Conservation (phyloP, 2,329 filamentous ascomycete genomes). For the Alternaria longipes region DNA sequence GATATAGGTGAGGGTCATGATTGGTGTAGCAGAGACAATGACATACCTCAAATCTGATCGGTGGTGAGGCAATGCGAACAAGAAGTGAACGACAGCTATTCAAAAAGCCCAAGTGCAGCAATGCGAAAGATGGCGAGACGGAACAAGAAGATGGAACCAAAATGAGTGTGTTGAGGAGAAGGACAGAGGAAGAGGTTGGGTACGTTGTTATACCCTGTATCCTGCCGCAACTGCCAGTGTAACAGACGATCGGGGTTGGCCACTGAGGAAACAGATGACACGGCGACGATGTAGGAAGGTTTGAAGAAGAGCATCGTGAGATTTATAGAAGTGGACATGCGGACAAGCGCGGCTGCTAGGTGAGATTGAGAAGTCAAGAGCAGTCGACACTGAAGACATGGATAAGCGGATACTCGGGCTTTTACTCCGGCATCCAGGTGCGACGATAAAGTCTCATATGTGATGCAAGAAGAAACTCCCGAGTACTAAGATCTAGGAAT, state of each 20-base stretch:
- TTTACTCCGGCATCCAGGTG: neutral
- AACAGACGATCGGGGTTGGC: neutral
- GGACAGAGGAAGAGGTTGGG: slow-evolving; percentile 14
- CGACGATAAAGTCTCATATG: neutral
- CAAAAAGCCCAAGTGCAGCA: slow-evolving; percentile 50
- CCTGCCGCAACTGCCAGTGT: slow-evolving; percentile 31
- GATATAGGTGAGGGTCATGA: neutral
- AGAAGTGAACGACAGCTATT: slow-evolving; percentile 50
- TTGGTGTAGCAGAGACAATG: neutral
- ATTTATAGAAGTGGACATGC: slow-evolving; percentile 17
- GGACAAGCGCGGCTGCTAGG: slow-evolving; percentile 11
- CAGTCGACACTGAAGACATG: neutral
- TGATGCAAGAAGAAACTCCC: neutral
- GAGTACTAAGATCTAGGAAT: neutral
- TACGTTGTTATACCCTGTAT: slow-evolving; percentile 37
- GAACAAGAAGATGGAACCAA: slow-evolving; percentile 50
- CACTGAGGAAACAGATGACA: slow-evolving; percentile 24
- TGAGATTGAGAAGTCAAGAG: slow-evolving; percentile 9
- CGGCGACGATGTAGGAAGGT: slow-evolving; percentile 16
- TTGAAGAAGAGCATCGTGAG: slow-evolving; percentile 16
- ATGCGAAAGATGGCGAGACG: slow-evolving; percentile 48
- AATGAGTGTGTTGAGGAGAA: slow-evolving; percentile 48
- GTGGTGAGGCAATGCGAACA: slow-evolving; percentile 39
- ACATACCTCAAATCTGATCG: slow-evolving; percentile 46
- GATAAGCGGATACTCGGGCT: neutral